Conservation (phyloP, 441 rosid species). For the Hypseocharis bilobata region DNA sequence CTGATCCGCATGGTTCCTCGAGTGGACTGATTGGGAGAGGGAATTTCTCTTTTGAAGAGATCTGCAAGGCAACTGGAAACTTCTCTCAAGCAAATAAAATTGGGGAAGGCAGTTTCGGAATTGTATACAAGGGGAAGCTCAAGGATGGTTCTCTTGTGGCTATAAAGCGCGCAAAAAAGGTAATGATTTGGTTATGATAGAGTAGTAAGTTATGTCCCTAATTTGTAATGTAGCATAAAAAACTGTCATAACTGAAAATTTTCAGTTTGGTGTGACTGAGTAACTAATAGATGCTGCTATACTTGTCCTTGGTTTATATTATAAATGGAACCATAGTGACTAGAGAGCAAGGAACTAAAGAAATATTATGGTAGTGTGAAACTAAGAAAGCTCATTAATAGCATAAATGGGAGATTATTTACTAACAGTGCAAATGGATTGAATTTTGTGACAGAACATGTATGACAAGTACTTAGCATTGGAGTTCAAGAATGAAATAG, state of each 20-base stretch:
- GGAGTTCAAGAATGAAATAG: constrained; percentile 73
- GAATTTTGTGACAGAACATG: constrained; percentile 40
- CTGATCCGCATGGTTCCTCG: constrained; percentile 31
- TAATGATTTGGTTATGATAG: background rate
- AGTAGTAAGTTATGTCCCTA: background rate
- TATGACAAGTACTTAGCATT: constrained; percentile 64
- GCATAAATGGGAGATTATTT: background rate
- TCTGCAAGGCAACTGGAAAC: constrained; percentile 54
- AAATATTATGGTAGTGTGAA: no score
- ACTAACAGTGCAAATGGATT: background rate
- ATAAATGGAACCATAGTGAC: background rate
- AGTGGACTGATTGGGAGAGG: constrained; percentile 38
- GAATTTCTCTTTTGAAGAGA: constrained; percentile 53
- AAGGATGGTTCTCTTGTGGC: constrained; percentile 68
- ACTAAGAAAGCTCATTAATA: background rate
- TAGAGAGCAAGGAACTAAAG: background rate
- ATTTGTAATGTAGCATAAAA: constrained; percentile 9
- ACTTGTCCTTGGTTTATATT: no score
- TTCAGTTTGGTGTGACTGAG: background rate
- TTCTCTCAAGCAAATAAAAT: constrained; percentile 71
- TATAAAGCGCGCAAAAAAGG: constrained; percentile 78
- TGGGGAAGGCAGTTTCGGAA: constrained; percentile 90
- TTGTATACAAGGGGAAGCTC: constrained; percentile 75
- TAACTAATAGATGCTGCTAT: no score
- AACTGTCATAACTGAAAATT: constrained; percentile 37